Percentiles rank a stretch among this genome's conserved stretches.
phyloP scores from a whole-genome alignment of 257 asterid genomes.

The Solanum peruvianum region DNA sequence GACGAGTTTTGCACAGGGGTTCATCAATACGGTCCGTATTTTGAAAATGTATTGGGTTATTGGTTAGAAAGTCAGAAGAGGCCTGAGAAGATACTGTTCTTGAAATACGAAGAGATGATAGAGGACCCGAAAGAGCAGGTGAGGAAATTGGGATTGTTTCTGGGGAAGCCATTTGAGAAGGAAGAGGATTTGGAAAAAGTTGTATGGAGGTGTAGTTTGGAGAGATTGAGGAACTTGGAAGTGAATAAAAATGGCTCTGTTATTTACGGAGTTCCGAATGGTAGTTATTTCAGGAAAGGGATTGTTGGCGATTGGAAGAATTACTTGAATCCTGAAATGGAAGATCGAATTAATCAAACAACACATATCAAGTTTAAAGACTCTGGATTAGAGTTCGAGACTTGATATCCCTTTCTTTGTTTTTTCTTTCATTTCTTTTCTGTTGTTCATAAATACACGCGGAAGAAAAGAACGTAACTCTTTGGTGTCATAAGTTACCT shows the following conservation, averaged over 20 bases:
- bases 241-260: slow-evolving; percentile 22
- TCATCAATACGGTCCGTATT: slow-evolving; percentile 25
- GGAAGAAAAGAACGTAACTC: background rate
- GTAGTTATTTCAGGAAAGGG: slow-evolving; percentile 20
- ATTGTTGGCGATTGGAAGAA: slow-evolving; percentile 29
- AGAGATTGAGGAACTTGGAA: slow-evolving; percentile 24
- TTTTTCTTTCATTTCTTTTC: background rate
- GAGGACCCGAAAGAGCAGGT: slow-evolving; percentile 15
- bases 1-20: slow-evolving; percentile 21
- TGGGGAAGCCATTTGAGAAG: slow-evolving; percentile 10
- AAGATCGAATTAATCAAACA: slow-evolving; percentile 5
- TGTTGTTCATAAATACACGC: background rate
- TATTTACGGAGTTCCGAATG: slow-evolving; percentile 12
- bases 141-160: slow-evolving; percentile 17
- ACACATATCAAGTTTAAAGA: slow-evolving; percentile 8
- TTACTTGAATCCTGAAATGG: slow-evolving; percentile 21
- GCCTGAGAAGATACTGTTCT: slow-evolving; percentile 16
- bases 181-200: slow-evolving; percentile 15
- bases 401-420: background rate
- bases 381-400: slow-evolving; percentile 13
- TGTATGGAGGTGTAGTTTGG: slow-evolving; percentile 24
- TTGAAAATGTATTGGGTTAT: slow-evolving; percentile 21
- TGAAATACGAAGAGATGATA: slow-evolving; percentile 24
- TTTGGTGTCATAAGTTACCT: background rate
- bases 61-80: slow-evolving; percentile 13